A percentile compares a stretch with the other conserved stretches of the same genome.
Conservation (phyloP, 2,329 filamentous ascomycete genomes). For the Elsinoe batatas region DNA sequence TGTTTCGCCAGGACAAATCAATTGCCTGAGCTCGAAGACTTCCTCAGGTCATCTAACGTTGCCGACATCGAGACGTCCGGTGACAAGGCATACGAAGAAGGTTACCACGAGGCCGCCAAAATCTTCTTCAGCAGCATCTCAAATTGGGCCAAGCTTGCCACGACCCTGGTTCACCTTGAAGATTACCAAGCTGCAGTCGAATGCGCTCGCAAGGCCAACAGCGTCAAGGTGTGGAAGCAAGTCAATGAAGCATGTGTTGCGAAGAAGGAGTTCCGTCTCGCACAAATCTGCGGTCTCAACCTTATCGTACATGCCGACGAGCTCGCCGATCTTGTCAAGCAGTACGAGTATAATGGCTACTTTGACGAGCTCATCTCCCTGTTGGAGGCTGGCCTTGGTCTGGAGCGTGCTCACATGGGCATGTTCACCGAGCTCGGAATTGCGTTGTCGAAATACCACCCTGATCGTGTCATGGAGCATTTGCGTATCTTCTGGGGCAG, state of each 20-base stretch:
- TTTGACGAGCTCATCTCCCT: conserved; percentile 95
- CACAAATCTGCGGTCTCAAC: conserved; percentile 97
- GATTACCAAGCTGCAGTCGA: conserved; percentile 98
- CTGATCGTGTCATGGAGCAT: conserved; percentile 95
- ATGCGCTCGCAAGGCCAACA: conserved; percentile 96
- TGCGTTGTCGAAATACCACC: conserved; percentile 87
- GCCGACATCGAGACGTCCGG: conserved; percentile 93
- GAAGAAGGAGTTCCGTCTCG: conserved; percentile 98
- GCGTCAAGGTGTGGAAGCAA: conserved; percentile 98
- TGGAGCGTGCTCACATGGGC: conserved; percentile 68
- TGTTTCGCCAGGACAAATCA: conserved; percentile 87
- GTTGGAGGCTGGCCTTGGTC: conserved; percentile 83
- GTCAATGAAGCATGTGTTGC: conserved; percentile 91
- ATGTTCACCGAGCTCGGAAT: conserved; percentile 94
- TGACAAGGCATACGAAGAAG: conserved; percentile 95
- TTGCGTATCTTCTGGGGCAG: conserved; percentile 97
- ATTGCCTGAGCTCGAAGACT: conserved; percentile 88
- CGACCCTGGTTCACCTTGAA: conserved; percentile 89
- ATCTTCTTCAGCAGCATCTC: conserved; percentile 98
- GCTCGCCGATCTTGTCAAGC: conserved; percentile 80
- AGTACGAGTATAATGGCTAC: conserved; percentile 95
- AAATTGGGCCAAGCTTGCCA: conserved; percentile 98
- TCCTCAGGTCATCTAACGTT: conserved; percentile 84
- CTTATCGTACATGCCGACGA: conserved; percentile 96
- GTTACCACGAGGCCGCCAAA: conserved; percentile 90